Conservation (phyloP, 2,329 filamentous ascomycete species). For the Aspergillus puulaauensis region DNA sequence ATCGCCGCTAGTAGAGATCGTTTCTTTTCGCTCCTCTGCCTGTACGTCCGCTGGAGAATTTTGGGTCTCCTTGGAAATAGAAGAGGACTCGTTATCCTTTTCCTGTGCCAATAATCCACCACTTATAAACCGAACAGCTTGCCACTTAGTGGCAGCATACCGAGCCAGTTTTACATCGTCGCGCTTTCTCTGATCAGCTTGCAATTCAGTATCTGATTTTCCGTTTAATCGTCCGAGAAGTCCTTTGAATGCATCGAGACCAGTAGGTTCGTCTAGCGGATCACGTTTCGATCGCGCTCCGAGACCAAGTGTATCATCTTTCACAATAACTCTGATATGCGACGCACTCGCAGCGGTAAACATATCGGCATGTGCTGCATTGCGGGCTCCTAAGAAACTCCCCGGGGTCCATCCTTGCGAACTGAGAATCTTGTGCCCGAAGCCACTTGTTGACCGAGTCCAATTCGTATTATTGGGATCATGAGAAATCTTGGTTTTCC, state of each 20-base stretch:
- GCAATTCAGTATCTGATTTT: constrained; percentile 70
- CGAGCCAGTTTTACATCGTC: constrained; percentile 70
- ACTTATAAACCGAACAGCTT: constrained; percentile 78
- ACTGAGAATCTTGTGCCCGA: constrained; percentile 85
- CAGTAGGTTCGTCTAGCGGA: constrained; percentile 68
- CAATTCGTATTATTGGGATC: constrained; percentile 97
- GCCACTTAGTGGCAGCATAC: constrained; percentile 74
- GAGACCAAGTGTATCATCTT: constrained; percentile 87
- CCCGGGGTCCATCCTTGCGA: constrained; percentile 90
- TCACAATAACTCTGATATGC: constrained; percentile 80
- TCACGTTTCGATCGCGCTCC: constrained; percentile 76
- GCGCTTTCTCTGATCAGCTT: constrained; percentile 67
- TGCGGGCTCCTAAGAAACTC: constrained; percentile 73
- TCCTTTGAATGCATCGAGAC: constrained; percentile 81
- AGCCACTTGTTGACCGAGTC: constrained; percentile 76
- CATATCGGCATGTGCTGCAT: constrained; percentile 71
- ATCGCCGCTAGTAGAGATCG: neutral
- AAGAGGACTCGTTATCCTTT: constrained; percentile 44
- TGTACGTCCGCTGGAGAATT: neutral
- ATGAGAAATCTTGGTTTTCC: constrained; percentile 71
- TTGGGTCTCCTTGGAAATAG: constrained; percentile 28
- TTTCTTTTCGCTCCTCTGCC: neutral
- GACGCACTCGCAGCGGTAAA: constrained; percentile 80
- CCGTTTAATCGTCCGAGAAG: constrained; percentile 87
- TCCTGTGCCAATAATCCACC: constrained; percentile 72